Evolutionary conservation across 2,329 filamentous ascomycete species (phyloP), one percentile per base, ranked within the genome.

Genomic region (Penicillium corylophilum): DNA sequence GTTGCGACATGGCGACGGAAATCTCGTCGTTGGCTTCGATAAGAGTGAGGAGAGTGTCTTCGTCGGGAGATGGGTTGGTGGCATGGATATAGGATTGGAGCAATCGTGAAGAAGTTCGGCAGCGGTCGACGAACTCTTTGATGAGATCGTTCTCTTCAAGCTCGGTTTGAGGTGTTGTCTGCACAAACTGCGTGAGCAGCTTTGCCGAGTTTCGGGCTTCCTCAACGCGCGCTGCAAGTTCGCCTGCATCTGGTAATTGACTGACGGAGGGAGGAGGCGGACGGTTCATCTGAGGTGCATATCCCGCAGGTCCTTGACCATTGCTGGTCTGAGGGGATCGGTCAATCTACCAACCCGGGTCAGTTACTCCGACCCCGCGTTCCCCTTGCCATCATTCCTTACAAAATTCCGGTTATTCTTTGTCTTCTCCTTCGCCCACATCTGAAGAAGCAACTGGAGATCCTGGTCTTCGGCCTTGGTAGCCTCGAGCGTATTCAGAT

Each of bases 21-120:
- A 99, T 79, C 67, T 93, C 88, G 71, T 97, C 94, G 68, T 95
- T 96, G 13, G 90, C 94, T 71, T 96, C 91, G 65, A 99, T 96
- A 55, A 99, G 77, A 13, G 85, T 92, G 67, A 94, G 85, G 82
- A 97, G 90, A 1, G 93, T 97, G 61, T 96, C 88, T 64, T 96
- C 93, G 70, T 97, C 94, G 0, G 93, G 92, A 1, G 83, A 69
- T 0, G 93, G 92, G 67, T 90, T 82, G 50, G 88, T 85, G 42
- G 86, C 83, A 38, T 85, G 80, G 78, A 97, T 96, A 74, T 95
- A 97, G 28, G 80, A 79, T 65, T 96, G 91, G 62, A 97, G 85
- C 66, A 88, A 90, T 48, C 86, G 82, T 46, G 89, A 87, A 4
- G 93, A 93, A 49, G 84, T 82, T 57, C 87, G 84, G 67, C 93